Evolutionary conservation across 768 basidiomycete genomes (phyloP), one percentile per base, ranked within the genome.

Genomic region (Leccinum incarnatum): DNA sequence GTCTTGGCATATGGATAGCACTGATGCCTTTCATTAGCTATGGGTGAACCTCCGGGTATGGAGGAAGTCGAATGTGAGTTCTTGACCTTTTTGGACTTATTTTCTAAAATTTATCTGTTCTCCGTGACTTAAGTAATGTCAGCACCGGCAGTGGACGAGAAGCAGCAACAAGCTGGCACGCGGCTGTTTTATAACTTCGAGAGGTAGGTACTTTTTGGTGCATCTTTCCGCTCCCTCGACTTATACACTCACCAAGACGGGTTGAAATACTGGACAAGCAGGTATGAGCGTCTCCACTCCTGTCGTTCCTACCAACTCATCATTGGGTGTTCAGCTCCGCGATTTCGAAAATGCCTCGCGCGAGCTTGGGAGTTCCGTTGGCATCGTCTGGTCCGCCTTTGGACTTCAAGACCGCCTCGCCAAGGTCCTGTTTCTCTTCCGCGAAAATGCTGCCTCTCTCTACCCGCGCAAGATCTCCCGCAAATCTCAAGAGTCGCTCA

Each of bases 271-370:
- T 83, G 5, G 80, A 83, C 69, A 76, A 76, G 55, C 79, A 83
- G 73, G 74, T 67, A 77, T 51, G 73, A 42, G 19, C 45, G 17
- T 14, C 17, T 10, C 25, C 21, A 2, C 0, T 15, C 45, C 5
- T 25, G 46, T 14, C 23, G 11, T 47, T 25, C 46, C 21, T 21
- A 50, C 25, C 48, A 21, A 4, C 47, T 54, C 47, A 60, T 27
- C 12, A 7, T 29, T 17, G 14, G 5, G 19, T 4, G 10, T n/a
- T 8, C 42, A 82, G 78, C 76, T 83, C n/a, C 75, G 80, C 8
- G 81, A 81, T 65, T 83, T 83, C 54, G 78, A 79, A 48, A 83
- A 81, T 21, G 77, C 82, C 3, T 80, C 80, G 9, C 80, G 81
- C 10, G 81, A 82, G 60, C 70, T 83, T 0, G 83, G 83, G 8